phyloP scores from a whole-genome alignment of 2,329 filamentous ascomycete genomes.

The Remersonia thermophila region DNA sequence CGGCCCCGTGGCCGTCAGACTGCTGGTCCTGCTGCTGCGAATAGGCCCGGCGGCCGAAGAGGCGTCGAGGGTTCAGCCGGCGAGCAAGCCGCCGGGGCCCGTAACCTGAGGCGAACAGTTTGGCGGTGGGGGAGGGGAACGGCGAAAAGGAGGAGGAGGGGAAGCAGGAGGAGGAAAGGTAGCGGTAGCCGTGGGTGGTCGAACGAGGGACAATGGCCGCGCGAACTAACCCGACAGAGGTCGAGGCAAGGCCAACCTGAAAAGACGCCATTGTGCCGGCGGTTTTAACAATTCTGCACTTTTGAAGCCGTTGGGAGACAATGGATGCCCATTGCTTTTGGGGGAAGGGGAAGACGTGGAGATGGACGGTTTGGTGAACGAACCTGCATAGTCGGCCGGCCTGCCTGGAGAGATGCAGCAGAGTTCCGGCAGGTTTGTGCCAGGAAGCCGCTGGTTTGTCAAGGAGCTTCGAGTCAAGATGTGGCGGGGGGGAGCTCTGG shows the following conservation, averaged over 20 bases:
- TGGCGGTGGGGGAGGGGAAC: neutral
- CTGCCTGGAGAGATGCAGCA: slow-evolving; percentile 4
- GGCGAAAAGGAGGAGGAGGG: slow-evolving; percentile 9
- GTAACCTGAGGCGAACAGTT: no score
- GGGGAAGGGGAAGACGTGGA: neutral
- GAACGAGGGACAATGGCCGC: slow-evolving; percentile 9
- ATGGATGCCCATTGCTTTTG: neutral
- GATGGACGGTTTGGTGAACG: slow-evolving; percentile 3
- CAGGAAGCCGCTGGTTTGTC: slow-evolving; percentile 4
- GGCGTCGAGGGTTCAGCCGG: slow-evolving; percentile 4
- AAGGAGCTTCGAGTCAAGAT: neutral
- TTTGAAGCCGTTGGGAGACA: neutral
- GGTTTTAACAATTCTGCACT: slow-evolving; percentile 9
- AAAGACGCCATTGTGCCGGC: slow-evolving; percentile 12
- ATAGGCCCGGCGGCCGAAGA: slow-evolving; percentile 21
- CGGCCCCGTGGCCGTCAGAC: slow-evolving; percentile 25
- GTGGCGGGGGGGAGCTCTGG: slow-evolving; percentile 7
- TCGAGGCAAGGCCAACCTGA: slow-evolving; percentile 13
- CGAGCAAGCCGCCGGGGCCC: slow-evolving; percentile 1
- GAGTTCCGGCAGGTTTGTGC: slow-evolving; percentile 4
- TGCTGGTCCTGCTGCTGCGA: slow-evolving; percentile 27
- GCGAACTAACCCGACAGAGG: slow-evolving; percentile 13
- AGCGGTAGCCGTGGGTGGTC: slow-evolving; percentile 9
- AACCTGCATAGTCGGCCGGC: slow-evolving; percentile 14
- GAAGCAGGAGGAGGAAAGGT: slow-evolving; percentile 2